Conservation (phyloP, 371 early-diverging fungal species). For the Paraphysoderma sedebokerense region DNA sequence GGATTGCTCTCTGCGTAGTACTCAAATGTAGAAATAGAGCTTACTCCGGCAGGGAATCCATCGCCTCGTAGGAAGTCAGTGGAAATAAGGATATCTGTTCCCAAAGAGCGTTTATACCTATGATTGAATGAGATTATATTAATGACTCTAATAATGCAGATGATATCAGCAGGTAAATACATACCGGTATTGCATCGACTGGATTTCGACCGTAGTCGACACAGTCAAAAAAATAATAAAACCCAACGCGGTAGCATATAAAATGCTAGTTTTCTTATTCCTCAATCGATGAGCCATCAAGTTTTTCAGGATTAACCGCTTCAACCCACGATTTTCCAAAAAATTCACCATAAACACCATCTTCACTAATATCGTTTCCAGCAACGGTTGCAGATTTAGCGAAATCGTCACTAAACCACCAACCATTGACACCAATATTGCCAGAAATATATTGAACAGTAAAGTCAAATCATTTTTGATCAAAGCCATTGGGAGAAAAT, state of each 20-base stretch:
- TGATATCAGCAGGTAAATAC: neutral
- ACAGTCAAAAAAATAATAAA: conserved; percentile 13
- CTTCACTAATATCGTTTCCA: conserved; percentile 3
- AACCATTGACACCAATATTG: conserved; percentile 9
- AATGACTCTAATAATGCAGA: neutral
- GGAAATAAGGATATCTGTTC: neutral
- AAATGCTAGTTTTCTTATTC: conserved; percentile 13
- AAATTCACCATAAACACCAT: conserved; percentile 4
- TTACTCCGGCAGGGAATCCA: neutral
- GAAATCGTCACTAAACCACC: conserved; percentile 10
- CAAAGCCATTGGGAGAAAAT: conserved; percentile 12
- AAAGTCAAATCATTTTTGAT: conserved; percentile 5
- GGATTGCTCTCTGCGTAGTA: neutral
- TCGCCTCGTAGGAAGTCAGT: neutral
- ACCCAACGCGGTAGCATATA: conserved; percentile 9
- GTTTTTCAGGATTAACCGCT: conserved; percentile 8
- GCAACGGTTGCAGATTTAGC: conserved; percentile 10
- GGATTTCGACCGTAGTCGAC: neutral
- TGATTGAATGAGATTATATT: neutral
- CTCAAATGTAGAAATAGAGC: neutral
- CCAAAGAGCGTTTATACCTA: neutral
- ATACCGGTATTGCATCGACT: neutral
- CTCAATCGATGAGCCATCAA: conserved; percentile 8
- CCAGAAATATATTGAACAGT: conserved; percentile 13
- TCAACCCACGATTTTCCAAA: conserved; percentile 7